Base-by-base conservation (phyloP, 805 yeast species). In the Teunomyces pallodes region DNA sequence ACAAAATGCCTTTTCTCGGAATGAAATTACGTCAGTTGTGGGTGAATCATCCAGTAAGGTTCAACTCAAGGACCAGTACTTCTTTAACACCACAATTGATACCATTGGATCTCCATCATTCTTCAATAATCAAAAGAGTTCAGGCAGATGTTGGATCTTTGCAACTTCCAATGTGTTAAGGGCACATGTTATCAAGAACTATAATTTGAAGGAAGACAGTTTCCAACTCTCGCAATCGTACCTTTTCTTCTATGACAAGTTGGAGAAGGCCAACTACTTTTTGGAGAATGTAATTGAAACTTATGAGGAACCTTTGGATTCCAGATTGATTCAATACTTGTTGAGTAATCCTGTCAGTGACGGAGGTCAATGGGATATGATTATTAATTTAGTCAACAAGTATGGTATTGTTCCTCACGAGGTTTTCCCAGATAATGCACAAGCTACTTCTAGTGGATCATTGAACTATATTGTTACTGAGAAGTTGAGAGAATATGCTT, bases 281-380 rank as follows among this genome's bases (percentile, higher is more conserved):
- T 69, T 89, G 55, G 90, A 89, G 53, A 89, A 87, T 64, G 79
- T 87, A 47, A 70, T 84, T 49, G 86, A 85, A 56, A 86, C 95
- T 24, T 76, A 79, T 30, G 73, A 80, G 32, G 83, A 84, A 62
- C 83, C 76, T 39, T 77, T 84, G 45, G 90, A 82, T 53, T 83
- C 90, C 1, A 77, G 95, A 54, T 67, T 87, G 48, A 80, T 89
- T 43, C 87, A 84, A 66, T 80, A 77, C 55, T 66, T 89, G 42
- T 70, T 88, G 46, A 56, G 70, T 4, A 84, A 80, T 46, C 95
- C 96, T 20, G 81, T 83, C 40, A 64, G 77, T 49, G 96, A 90
- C 61, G 96, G 96, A 56, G 96, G 96, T 46, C 96, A 89, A 67
- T 88, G 86, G 76, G 84, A 86, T 54, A 86, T 89, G 94, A 80